A percentile compares a stretch with the other conserved stretches of the same genome.
Conservation (phyloP, 768 basidiomycete species). For the Pleurotus salmoneostramineus region DNA sequence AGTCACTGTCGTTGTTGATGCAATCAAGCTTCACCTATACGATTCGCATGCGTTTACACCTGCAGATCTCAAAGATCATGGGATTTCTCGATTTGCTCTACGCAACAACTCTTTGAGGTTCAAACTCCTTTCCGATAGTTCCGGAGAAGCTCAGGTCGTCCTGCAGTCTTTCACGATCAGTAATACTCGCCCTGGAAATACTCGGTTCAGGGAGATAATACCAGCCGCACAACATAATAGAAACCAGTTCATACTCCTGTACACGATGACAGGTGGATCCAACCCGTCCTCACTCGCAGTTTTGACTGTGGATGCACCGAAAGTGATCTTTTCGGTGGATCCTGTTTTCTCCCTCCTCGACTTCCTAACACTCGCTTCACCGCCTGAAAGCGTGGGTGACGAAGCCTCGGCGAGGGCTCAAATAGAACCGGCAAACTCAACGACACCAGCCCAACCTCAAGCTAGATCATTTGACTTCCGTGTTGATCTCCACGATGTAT, state of each 20-base stretch:
- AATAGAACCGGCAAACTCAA: constrained; percentile 8
- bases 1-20: constrained; percentile 63
- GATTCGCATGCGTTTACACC: constrained; percentile 58
- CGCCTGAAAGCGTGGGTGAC: constrained; percentile 3
- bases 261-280: constrained; percentile 65
- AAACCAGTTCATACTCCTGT: constrained; percentile 93
- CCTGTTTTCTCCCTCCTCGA: constrained; percentile 86
- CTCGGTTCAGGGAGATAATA: constrained; percentile 92
- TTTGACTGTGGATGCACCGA: constrained; percentile 88
- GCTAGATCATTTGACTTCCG: constrained; percentile 52
- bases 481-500: constrained; percentile 86
- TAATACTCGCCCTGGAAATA: constrained; percentile 78
- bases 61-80: constrained; percentile 62
- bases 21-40: constrained; percentile 84
- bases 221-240: constrained; percentile 84
- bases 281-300: constrained; percentile 65
- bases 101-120: constrained; percentile 74
- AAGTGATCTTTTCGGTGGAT: constrained; percentile 88
- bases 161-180: constrained; percentile 90
- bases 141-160: constrained; percentile 83
- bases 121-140: constrained; percentile 78
- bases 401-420: constrained; percentile 7
- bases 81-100: constrained; percentile 83
- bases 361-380: constrained; percentile 69
- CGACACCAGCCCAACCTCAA: constrained; percentile 11